Evolutionary conservation across 176 grass and related monocot genomes (phyloP), one percentile per base, ranked within the genome.

Genomic region (Avena insularis): DNA sequence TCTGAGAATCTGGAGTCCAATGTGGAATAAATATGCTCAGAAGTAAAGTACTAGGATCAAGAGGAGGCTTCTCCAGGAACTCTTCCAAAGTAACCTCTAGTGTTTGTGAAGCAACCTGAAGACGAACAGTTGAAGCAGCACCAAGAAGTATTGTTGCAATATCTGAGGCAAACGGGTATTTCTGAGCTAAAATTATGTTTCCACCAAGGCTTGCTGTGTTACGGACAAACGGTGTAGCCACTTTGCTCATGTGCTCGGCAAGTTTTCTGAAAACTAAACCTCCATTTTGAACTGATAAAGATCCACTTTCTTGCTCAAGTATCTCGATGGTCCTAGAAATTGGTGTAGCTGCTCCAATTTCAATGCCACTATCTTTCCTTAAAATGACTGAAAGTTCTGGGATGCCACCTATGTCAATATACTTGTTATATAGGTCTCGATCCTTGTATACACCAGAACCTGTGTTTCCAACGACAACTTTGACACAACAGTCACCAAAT

Each of bases 151-250:
- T 91, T 13, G 94, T 96, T 45, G 89, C 91, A 72, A 96, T 83
- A 25, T 96, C 94, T 1, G 94, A 96, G 14, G 85, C 77, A 57
- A 96, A 96, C 21, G 88, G 60, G 33, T 79, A 86, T 81, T 86
- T 93, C 79, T 96, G 89, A 86, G 91, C 94, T 47, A 96, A 87
- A 71, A 93, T 84, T 79, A 96, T 55, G 88, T 96, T 96, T 29
- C 94, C 94, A 12, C 91, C 94, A 36, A 96, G 57, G 80, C 94
- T 96, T 86, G 91, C 94, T 46, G 92, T 93, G 75, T 93, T 96
- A 60, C 87, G 84, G 58, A 93, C 91, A 90, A 96, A 96, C 60
- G 83, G 89, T 14, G 94, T 61, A 46, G 91, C 91, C 15, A 96
- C 89, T 82, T 93, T 93, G 78, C 88, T 80, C 94, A 96, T 91